A percentile compares a stretch with the other conserved stretches of the same genome.
phyloP scores from a whole-genome alignment of 1,284 basidiomycete species.

The Malassezia equina region DNA sequence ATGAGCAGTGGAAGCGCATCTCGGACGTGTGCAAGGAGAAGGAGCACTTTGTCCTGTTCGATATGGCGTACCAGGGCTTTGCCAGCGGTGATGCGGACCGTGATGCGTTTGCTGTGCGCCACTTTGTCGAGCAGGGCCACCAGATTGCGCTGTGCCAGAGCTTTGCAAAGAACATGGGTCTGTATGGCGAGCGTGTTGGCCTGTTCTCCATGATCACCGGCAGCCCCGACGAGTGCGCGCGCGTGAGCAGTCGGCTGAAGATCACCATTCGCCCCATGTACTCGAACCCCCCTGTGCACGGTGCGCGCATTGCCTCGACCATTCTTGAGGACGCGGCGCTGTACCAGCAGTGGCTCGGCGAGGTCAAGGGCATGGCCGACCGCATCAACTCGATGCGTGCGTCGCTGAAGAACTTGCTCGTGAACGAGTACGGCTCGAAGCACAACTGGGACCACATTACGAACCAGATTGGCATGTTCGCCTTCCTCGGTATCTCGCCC shows the following conservation, averaged over 20 bases:
- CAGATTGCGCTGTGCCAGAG: slow-evolving; percentile 41
- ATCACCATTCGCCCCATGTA: slow-evolving; percentile 95
- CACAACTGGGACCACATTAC: slow-evolving; percentile 49
- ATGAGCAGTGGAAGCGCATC: slow-evolving; percentile 46
- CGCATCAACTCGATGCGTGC: slow-evolving; percentile 48
- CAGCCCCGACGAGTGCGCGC: slow-evolving; percentile 39
- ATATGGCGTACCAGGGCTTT: slow-evolving; percentile 68
- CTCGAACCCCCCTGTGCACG: slow-evolving; percentile 90
- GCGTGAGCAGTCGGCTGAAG: slow-evolving; percentile 55
- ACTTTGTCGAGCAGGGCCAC: slow-evolving; percentile 49
- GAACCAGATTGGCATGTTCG: slow-evolving; percentile 49
- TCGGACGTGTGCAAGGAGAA: slow-evolving; percentile 55
- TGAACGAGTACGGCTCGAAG: slow-evolving; percentile 45
- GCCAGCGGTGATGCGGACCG: slow-evolving; percentile 42
- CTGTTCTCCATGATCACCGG: slow-evolving; percentile 40
- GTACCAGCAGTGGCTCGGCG: slow-evolving; percentile 49
- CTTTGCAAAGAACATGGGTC: slow-evolving; percentile 49
- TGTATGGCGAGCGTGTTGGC: slow-evolving; percentile 48
- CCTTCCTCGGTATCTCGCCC: slow-evolving; percentile 45
- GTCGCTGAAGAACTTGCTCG: slow-evolving; percentile 41
- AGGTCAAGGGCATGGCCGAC: slow-evolving; percentile 49
- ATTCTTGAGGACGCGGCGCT: slow-evolving; percentile 49
- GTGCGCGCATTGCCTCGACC: slow-evolving; percentile 50
- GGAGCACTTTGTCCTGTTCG: slow-evolving; percentile 82
- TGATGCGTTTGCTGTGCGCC: slow-evolving; percentile 46